Base-by-base conservation (phyloP, 257 asterid genomes). In the Verbascum thapsus region DNA sequence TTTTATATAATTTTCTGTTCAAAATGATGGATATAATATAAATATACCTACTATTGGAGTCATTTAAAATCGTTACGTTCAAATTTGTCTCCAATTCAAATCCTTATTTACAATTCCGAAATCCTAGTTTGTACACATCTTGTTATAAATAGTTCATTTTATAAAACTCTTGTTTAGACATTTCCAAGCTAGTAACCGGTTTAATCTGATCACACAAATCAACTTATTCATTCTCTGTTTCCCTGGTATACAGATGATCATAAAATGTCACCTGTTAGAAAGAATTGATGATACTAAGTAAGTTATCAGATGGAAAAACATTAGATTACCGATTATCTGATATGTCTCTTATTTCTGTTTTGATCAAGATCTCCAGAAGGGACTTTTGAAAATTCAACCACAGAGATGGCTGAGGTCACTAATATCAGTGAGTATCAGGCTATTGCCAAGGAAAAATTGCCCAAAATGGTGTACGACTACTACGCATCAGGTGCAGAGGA, bases 401-500 rank as follows among this genome's bases (percentile, higher is more conserved):
- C 8, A 56, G 53, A 70, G 76, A 91, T 91, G 98, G 95, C 49
- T 47, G 88, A 81, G 78, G 23, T 91, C 9, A 88, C 98, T 57
- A 91, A 91, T 67, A 96, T 91, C 22, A 74, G 30, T 32, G 98
- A 91, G 76, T 88, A 88, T 66, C 86, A 91, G 81, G 95, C 91
- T n/a, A 75, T 88, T 58, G 98, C 98, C 75, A 91, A 88, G 85
- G 76, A 80, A 34, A 91, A 88, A 72, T 71, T 91, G 83, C 95
- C 98, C 1, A 91, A 91, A 76, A 88, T 86, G 96, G 98, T 30
- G 38, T 91, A 71, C 34, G 98, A 88, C 68, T 91, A 91, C 85
- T 91, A 91, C 64, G 98, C 98, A 41, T 91, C 98, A 0, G 96
- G 98, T 61, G 96, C 96, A 48, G 98, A 91, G 81, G 96, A 91